Evolutionary conservation across 805 yeast species (phyloP), one percentile per base, ranked within the genome.

Genomic region (Saturnispora hagleri): DNA sequence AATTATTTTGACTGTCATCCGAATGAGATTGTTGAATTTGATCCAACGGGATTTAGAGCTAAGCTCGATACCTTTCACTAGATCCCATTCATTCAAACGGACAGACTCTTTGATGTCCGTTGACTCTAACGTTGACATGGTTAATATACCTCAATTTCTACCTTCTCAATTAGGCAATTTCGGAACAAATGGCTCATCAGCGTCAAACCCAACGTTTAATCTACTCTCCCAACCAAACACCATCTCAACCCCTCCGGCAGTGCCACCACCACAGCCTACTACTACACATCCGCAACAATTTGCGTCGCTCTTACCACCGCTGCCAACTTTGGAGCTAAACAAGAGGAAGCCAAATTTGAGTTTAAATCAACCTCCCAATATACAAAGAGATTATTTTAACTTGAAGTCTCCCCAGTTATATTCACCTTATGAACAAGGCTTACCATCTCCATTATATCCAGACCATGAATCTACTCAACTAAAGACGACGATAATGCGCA

Each of bases 21-120:
- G 73, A 46, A 63, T 58, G 47, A 57, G 73, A 47, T 55, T 69
- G 17, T 55, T 68, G 28, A 67, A 67, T 13, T 53, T 69, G 27
- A 62, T 70, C 55, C 60, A 58, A 46, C 50, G 60, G 7, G 50
- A 55, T 33, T 34, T 48, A 26, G 48, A 42, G 5, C 27, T 36
- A 15, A 17, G 24, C 22, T 42, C 47, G 41, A 48, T 40, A 57
- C 61, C 38, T 61, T 54, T 43, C 33, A 48, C 54, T 18, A 53
- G 40, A 24, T 45, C 45, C 24, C 49, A 49, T 33, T 60, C 20
- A 51, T 60, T 40, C 17, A 57, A 65, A n/a, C 57, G 70, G 46
- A 62, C 63, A 35, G 61, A 56, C 44, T 63, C 68, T n/a, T 47
- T 54, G 18, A 45, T 57, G 35, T 60, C 66, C 31, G 47, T 54